phyloP scores from a whole-genome alignment of 78 protist genomes.

The Dictyostelium citrinum region DNA sequence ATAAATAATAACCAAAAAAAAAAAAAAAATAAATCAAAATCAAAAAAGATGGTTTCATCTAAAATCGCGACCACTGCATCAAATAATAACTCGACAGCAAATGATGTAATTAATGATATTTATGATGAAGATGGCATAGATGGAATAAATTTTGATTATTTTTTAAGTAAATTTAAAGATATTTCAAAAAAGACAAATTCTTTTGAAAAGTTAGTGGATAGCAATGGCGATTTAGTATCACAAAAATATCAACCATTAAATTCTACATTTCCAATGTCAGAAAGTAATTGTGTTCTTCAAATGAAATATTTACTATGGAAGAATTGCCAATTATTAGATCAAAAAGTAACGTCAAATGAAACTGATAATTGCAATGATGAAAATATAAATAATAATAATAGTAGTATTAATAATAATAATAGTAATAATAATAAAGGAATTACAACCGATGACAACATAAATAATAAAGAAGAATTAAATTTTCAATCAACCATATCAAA shows the following conservation, averaged over 20 bases:
- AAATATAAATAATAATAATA: not conserved
- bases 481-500: not conserved
- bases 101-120: not conserved
- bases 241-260: not conserved
- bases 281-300: not conserved
- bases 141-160: constrained; percentile 2
- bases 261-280: not conserved
- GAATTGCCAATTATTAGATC: not conserved
- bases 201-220: not conserved
- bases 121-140: not conserved
- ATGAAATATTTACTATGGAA: constrained; percentile 14
- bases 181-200: not conserved
- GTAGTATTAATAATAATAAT: not conserved
- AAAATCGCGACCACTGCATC: no score
- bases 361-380: no score
- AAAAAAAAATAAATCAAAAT: no score
- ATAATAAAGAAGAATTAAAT: not conserved
- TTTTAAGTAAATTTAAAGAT: not conserved
- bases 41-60: no score
- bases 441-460: not conserved
- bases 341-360: not conserved
- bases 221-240: not conserved
- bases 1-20: no score
- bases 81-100: not conserved
- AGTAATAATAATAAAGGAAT: not conserved